Conservation (phyloP, 331 rosid species). For the Malus hybrid region DNA sequence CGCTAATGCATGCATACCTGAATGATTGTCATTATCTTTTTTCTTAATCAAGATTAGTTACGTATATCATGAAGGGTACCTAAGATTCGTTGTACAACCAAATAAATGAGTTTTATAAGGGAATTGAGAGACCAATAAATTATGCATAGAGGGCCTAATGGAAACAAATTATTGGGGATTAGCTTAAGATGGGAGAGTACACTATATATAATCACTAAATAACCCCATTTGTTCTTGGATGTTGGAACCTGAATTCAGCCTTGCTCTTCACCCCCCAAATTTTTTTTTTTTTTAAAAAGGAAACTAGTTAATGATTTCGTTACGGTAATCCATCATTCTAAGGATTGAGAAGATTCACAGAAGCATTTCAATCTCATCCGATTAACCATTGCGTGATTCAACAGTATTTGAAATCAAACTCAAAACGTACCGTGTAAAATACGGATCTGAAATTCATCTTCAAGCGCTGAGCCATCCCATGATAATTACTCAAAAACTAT, state of each 20-base stretch:
- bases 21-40: background rate
- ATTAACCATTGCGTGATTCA: fast-evolving
- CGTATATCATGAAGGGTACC: background rate
- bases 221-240: background rate
- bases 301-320: fast-evolving
- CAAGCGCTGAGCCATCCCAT: fast-evolving
- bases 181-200: background rate
- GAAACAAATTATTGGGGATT: conserved; percentile 3
- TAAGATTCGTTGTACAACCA: conserved; percentile 1
- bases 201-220: background rate
- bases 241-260: conserved; percentile 5
- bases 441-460: too few species aligned
- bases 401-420: fast-evolving
- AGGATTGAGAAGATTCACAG: fast-evolving
- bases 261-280: background rate
- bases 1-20: background rate
- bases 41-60: background rate
- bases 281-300: too few species aligned
- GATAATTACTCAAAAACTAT: background rate
- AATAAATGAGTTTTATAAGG: background rate
- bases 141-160: background rate
- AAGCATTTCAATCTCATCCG: fast-evolving
- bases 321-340: fast-evolving
- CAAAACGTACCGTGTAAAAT: fast-evolving
- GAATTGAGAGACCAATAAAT: background rate